Conservation (phyloP, 1,139 yeast species). For the Diutina siamensis region DNA sequence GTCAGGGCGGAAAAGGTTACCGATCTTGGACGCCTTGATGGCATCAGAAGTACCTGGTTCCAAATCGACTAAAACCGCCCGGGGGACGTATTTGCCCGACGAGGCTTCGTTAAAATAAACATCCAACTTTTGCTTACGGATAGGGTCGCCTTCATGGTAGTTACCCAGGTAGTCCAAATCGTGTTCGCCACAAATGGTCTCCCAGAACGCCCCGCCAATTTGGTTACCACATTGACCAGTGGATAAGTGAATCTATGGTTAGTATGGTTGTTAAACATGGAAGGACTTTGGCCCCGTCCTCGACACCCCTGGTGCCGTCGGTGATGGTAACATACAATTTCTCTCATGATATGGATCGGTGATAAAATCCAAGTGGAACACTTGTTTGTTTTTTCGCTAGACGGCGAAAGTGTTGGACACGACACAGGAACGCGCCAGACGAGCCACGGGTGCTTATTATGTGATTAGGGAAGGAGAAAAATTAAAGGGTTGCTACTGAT, state of each 20-base stretch:
- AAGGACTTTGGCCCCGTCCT: no score
- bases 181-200: slow-evolving; percentile 94
- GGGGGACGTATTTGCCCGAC: slow-evolving; percentile 81
- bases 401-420: slow-evolving; percentile 2
- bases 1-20: slow-evolving; percentile 83
- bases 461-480: neutral
- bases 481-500: neutral
- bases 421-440: neutral
- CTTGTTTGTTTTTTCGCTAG: slow-evolving; percentile 2
- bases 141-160: slow-evolving; percentile 56
- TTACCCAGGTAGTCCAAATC: slow-evolving; percentile 81
- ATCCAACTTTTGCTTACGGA: slow-evolving; percentile 48
- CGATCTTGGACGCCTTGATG: slow-evolving; percentile 65
- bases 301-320: no score
- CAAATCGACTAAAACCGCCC: slow-evolving; percentile 84
- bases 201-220: slow-evolving; percentile 97
- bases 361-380: neutral
- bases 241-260: slow-evolving; percentile 74
- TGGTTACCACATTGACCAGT: slow-evolving; percentile 99
- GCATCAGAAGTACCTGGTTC: slow-evolving; percentile 91
- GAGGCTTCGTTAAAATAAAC: slow-evolving; percentile 50
- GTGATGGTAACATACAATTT: slow-evolving; percentile 34
- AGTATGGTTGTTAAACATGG: no score
- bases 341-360: slow-evolving; percentile 32
- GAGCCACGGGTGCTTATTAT: neutral